Conservation (phyloP, 2,329 filamentous ascomycete genomes). For the Fusarium luffae region DNA sequence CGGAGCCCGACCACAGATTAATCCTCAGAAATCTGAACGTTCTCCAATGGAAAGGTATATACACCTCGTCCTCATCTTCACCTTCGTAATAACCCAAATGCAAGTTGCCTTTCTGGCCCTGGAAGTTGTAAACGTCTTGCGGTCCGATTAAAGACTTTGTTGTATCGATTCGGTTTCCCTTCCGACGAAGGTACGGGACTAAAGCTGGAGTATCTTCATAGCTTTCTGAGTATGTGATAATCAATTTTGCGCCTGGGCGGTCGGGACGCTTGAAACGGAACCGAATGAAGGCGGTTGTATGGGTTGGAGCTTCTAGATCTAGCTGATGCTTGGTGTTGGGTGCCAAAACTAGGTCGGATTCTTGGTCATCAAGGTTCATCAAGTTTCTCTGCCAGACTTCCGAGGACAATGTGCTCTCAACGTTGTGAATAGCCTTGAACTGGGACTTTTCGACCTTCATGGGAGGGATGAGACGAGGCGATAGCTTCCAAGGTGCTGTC, state of each 20-base stretch:
- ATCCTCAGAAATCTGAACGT: neutral
- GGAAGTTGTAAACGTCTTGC: neutral
- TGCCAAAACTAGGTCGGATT: neutral
- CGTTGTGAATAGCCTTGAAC: neutral
- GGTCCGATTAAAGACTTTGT: neutral
- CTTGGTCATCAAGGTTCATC: no score
- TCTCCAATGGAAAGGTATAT: constrained; percentile 3
- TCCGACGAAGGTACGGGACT: neutral
- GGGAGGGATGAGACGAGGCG: neutral
- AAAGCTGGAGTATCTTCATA: neutral
- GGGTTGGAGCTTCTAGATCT: neutral
- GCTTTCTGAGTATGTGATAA: neutral
- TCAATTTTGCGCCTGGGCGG: neutral
- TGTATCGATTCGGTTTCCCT: neutral
- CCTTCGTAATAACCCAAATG: neutral
- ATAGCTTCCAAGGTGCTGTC: neutral
- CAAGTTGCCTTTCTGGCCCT: accelerated
- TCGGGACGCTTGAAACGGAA: neutral
- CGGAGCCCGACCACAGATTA: neutral
- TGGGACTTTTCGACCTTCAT: neutral
- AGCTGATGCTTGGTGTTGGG: neutral
- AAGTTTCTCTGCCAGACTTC: neutral
- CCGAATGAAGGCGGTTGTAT: neutral
- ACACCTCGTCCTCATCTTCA: neutral
- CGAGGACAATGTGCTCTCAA: neutral